Conservation (phyloP, 116 monocot genomes). For the Dioscorea cayenensis region DNA sequence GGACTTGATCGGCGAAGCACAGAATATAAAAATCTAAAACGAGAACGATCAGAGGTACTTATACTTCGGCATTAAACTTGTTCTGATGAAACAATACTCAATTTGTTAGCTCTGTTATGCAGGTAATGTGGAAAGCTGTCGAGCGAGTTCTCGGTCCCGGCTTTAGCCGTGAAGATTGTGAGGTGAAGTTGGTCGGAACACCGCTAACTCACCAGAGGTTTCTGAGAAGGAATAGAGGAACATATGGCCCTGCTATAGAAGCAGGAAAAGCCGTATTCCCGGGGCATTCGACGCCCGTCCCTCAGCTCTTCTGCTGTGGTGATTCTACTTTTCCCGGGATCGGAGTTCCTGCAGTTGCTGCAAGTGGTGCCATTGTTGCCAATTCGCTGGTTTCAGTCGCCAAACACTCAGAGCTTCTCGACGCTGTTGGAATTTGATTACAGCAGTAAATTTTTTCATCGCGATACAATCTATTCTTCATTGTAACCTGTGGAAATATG, state of each 20-base stretch:
- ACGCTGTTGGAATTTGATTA: slow-evolving; percentile 69
- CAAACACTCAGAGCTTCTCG: slow-evolving; percentile 72
- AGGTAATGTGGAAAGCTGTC: slow-evolving; percentile 95
- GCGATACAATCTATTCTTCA: no score
- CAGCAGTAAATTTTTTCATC: no score
- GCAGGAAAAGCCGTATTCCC: slow-evolving; percentile 85
- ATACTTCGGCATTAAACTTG: neutral
- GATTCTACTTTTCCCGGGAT: slow-evolving; percentile 97
- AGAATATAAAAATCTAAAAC: slow-evolving; percentile 66
- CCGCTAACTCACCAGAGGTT: slow-evolving; percentile 83
- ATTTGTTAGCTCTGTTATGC: neutral
- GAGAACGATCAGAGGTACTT: slow-evolving; percentile 77
- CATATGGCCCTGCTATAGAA: slow-evolving; percentile 82
- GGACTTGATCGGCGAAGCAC: slow-evolving; percentile 69
- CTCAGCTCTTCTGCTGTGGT: slow-evolving; percentile 85
- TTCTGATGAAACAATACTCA: neutral
- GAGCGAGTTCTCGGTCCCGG: slow-evolving; percentile 70
- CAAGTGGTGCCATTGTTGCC: slow-evolving; percentile 93
- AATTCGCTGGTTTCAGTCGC: slow-evolving; percentile 74
- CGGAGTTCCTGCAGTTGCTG: slow-evolving; percentile 91
- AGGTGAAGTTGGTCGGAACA: slow-evolving; percentile 80
- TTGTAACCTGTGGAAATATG: no score
- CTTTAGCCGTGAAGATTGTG: slow-evolving; percentile 66
- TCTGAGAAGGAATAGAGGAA: slow-evolving; percentile 83
- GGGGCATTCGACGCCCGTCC: slow-evolving; percentile 74